These are phyloP conservation scores for Sclerotiophoma versabilis DNA, from an alignment of 2,329 filamentous ascomycete genomes.

Conservation along the genomic window DNA sequence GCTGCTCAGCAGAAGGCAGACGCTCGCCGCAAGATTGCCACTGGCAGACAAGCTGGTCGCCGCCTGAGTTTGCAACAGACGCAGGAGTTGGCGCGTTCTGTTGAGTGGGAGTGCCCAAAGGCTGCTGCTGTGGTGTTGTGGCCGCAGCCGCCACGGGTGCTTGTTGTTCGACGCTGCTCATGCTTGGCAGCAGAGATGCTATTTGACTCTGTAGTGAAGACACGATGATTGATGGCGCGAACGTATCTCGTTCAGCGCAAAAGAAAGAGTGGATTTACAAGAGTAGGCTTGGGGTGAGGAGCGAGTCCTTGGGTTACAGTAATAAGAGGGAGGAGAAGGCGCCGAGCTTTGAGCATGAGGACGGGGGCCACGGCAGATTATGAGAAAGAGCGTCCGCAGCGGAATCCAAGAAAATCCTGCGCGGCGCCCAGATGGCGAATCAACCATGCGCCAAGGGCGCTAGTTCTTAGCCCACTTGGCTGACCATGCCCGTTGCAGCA, in stretches of 20 bases:
- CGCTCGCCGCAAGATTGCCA: constrained; percentile 70
- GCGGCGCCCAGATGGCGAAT: not conserved
- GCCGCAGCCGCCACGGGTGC: constrained; percentile 32
- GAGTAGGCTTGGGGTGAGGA: constrained; percentile 15
- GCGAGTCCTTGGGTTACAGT: constrained; percentile 10
- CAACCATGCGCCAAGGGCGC: not conserved
- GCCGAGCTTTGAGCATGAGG: constrained; percentile 16
- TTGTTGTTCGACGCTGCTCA: constrained; percentile 29
- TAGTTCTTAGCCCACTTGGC: constrained; percentile 5
- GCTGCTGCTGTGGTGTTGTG: constrained; percentile 40
- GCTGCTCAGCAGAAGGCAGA: constrained; percentile 63
- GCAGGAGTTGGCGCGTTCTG: constrained; percentile 43
- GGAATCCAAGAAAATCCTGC: constrained; percentile 14
- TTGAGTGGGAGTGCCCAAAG: constrained; percentile 43
- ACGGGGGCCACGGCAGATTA: constrained; percentile 17
- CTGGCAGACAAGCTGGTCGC: constrained; percentile 63
- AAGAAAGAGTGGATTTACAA: constrained; percentile 8
- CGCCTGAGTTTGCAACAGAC: constrained; percentile 35
- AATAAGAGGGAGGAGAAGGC: constrained; percentile 15
- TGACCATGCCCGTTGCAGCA: constrained; percentile 1
- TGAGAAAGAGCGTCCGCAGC: constrained; percentile 13
- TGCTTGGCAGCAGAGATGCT: constrained; percentile 21
- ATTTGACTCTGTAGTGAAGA: constrained; percentile 21
- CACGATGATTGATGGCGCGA: constrained; percentile 20
- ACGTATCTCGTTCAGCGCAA: constrained; percentile 21